phyloP scores from a whole-genome alignment of 306 rosid species.

The Vigna hirtella region DNA sequence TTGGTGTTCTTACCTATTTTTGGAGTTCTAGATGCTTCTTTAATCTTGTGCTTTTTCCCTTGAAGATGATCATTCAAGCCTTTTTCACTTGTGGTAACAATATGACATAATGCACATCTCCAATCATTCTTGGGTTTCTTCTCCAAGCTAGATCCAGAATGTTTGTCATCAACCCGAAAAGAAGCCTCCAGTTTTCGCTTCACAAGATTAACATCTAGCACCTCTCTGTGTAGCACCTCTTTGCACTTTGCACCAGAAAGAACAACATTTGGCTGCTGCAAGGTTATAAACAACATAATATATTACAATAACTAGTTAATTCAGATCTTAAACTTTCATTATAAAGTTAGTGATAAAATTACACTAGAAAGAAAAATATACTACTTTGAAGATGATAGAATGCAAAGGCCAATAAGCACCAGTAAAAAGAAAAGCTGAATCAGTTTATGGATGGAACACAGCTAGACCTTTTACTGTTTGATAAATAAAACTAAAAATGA shows the following conservation, averaged over 20 bases:
- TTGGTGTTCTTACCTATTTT: constrained; percentile 33
- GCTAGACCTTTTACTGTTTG: no score
- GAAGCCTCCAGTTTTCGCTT: neutral
- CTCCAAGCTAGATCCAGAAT: neutral
- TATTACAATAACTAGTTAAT: neutral
- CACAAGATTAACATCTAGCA: no score
- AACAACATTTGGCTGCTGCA: neutral
- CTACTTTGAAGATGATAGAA: neutral
- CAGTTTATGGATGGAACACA: no score
- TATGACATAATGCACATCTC: neutral
- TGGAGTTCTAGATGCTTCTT: constrained; percentile 39
- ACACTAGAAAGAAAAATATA: neutral
- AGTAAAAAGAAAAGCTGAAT: no score
- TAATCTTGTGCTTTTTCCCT: constrained; percentile 78
- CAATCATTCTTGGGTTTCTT: neutral
- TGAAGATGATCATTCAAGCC: constrained; percentile 56
- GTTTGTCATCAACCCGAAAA: neutral
- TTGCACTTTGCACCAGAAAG: neutral
- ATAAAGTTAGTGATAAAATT: neutral
- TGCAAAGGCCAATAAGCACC: neutral
- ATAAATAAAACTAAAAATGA: no score
- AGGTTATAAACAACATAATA: neutral
- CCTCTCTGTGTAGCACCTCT: neutral
- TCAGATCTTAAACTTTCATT: neutral
- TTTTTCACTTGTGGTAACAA: constrained; percentile 36